Conservation (phyloP, 129 eudicot genomes). For the Tagetes erecta region DNA sequence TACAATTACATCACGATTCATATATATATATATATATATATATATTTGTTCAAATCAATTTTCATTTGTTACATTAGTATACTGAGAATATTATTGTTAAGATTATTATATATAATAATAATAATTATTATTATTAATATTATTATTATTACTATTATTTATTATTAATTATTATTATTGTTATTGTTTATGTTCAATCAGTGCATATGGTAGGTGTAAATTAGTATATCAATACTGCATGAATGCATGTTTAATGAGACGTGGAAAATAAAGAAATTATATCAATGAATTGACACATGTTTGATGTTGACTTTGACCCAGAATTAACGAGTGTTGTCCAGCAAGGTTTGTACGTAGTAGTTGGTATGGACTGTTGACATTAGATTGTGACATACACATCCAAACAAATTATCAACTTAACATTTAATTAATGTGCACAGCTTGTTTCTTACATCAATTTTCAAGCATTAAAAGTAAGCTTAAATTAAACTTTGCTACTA, state of each 20-base stretch:
- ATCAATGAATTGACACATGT: conserved; percentile 8
- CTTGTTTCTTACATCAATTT: too few species aligned
- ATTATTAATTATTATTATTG: too few species aligned
- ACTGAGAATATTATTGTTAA: too few species aligned
- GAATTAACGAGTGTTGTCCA: neutral
- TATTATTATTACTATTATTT: too few species aligned
- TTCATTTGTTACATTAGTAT: too few species aligned
- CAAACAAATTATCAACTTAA: neutral
- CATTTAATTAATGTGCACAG: neutral
- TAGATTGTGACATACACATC: neutral
- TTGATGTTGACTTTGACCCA: conserved; percentile 6
- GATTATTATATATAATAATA: too few species aligned
- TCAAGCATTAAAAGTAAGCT: too few species aligned
- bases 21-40: too few species aligned
- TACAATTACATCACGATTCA: too few species aligned
- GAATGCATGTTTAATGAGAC: conserved; percentile 13
- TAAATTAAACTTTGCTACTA: too few species aligned
- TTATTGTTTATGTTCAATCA: neutral
- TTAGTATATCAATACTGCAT: neutral
- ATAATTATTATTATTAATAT: too few species aligned
- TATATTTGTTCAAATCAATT: too few species aligned
- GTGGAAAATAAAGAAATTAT: conserved; percentile 6
- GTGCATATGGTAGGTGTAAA: conserved; percentile 5
- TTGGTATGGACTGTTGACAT: neutral
- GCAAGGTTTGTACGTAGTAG: neutral